Evolutionary conservation across 495 filamentous ascomycete species (phyloP), one percentile per base, ranked within the genome.

Genomic region (Diplogelasinospora grovesii): DNA sequence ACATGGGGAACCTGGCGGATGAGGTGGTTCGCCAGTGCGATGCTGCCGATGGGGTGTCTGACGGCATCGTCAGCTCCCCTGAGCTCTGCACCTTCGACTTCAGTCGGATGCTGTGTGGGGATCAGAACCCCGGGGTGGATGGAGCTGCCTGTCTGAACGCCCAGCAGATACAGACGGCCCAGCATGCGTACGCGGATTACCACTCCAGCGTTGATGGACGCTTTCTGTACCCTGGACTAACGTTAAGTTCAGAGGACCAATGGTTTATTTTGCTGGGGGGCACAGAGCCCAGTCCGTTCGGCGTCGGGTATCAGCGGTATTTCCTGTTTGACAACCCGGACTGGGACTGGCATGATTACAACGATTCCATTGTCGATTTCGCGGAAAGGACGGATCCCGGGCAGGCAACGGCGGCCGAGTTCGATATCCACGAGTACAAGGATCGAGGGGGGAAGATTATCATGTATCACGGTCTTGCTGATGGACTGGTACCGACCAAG

Each of bases 11-110:
- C n/a, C 69, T 81, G 23, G 72, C 69, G 8, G 54, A 65, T 0
- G 77, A 80, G 53, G 68, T 83, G n/a, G n/a, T 83, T n/a, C 64
- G 66, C 4, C 80, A 85, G 49, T 86, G 81, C 41, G 81, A 86
- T 49, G 45, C 30, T 2, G 56, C 73, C 23, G 83, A 85, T 48
- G 81, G 81, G 1, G 66, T 79, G 0, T 54, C 60, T 8, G 81
- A 85, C 46, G 75, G 70, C 18, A 78, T 84, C 49, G 78, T 85
- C 46, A 75, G 71, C 36, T 59, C 70, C 36, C 74, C 80, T 0
- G 60, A 67, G 32, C 60, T 72, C n/a, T 85, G 82, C 60, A 50
- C 66, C 18, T 71, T 81, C 10, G 50, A 70, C 28, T 59, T 74
- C 10, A 63, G 71, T 31, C 57, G 58, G 0, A 48, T 86, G 18